Base-by-base conservation (phyloP, 2,329 filamentous ascomycete species). In the Epichloe coenophiala region DNA sequence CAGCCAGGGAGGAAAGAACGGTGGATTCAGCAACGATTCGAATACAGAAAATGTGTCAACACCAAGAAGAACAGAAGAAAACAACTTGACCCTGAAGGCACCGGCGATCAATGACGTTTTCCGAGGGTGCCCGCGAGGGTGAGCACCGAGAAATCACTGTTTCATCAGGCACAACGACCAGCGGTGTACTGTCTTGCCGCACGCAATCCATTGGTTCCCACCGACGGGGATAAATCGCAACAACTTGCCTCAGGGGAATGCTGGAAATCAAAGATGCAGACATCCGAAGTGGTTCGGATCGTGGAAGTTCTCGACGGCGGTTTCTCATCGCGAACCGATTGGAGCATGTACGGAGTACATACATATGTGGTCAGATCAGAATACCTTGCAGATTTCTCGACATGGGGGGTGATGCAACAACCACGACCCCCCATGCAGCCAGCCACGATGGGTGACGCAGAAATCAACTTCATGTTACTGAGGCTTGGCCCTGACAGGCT, bases 311-410 rank as follows among this genome's bases (percentile, higher is more conserved):
- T 31, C 8, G 27, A 31, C 27, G 27, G 8, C 27, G 8, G 8
- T 31, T 31, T 31, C 13, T n/a, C 36, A 38, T 38, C 7, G 36
- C 11, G 36, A 38, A 41, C 39, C 39, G 19, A 6, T 15, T 38
- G 33, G 19, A 41, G 23, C 40, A 27, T 46, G 52, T 47, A 31
- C 27, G 27, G 27, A 27, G 27, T 31, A 1, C 27, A 17, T 31
- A 1, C 27, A 17, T 17, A 17, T 31, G 8, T 31, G 27, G 27
- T 31, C 27, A 31, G 50, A 47, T 27, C 40, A 50, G 41, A 48
- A 17, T 50, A 31, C 42, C 41, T 36, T 51, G 49, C 51, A 53
- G 49, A 36, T 17, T 6, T 7, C 23, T 48, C 19, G 42, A 51
- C 49, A 53, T 38, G 52, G 49, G 13, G 37, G 13, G 17, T 35